Percentiles rank a stretch among this genome's conserved stretches.
These are phyloP conservation scores for Geum urbanum DNA, from an alignment of 306 rosid species.

Conservation along the genomic window DNA sequence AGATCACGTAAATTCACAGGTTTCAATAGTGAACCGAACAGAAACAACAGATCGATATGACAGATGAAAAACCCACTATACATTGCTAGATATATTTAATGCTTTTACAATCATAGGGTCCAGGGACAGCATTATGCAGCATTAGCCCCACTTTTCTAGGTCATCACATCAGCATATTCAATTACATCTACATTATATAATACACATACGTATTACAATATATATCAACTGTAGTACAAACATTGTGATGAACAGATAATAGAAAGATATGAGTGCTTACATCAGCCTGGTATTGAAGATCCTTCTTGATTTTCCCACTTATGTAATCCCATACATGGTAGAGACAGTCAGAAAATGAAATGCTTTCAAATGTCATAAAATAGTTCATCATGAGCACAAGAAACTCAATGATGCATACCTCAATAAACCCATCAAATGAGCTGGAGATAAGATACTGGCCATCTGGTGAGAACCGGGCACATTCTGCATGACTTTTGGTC, in stretches of 20 bases:
- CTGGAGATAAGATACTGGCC: slow-evolving; percentile 96
- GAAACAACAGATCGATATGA: not conserved
- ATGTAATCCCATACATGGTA: slow-evolving; percentile 91
- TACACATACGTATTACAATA: not conserved
- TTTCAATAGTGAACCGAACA: not conserved
- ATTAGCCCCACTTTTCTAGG: not conserved
- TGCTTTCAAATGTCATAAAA: slow-evolving; percentile 14
- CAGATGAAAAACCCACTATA: not conserved
- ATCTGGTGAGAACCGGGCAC: slow-evolving; percentile 95
- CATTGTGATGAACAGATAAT: not conserved
- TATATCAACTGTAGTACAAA: not conserved
- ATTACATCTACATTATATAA: not conserved
- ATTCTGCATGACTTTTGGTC: slow-evolving; percentile 93
- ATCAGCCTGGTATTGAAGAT: slow-evolving; percentile 99
- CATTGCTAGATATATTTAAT: not conserved
- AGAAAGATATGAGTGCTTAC: slow-evolving; percentile 41
- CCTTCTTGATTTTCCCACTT: slow-evolving; percentile 97
- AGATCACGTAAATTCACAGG: not conserved
- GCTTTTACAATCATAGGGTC: not conserved
- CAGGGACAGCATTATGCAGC: not conserved
- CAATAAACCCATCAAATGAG: slow-evolving; percentile 94
- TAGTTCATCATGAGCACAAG: slow-evolving; percentile 10
- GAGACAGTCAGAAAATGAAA: slow-evolving; percentile 14
- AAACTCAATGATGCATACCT: slow-evolving; percentile 47
- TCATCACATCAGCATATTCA: not conserved